Base-by-base conservation (phyloP, 345 rosid species). In the Geranium rotundifolium region DNA sequence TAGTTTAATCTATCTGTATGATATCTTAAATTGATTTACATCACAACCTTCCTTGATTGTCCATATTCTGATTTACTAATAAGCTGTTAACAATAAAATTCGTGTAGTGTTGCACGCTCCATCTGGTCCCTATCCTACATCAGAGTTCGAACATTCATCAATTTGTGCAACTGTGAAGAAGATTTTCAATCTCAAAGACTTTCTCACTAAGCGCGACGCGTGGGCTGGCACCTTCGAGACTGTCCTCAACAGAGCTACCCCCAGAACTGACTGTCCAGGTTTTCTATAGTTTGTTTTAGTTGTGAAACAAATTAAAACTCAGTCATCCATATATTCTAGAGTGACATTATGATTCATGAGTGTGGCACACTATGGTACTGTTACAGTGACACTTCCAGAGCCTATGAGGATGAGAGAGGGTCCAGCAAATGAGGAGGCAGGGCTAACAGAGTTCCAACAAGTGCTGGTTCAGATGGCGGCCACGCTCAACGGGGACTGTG, bases 71-170 rank as follows among this genome's bases (percentile, higher is more conserved):
- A 23, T 23, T 23, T 2, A 23, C 27, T 23, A 23, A 23, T 23
- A 23, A 23, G 27, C 10, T 34, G 41, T 8, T 34, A 8, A 1
- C 41, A 1, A n/a, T 17, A 8, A 30, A 55, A 2, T 39, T 1
- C 52, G 7, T 76, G 69, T 77, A 88, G 97, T 86, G 79, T 19
- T 91, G 63, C 97, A 91, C 19, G 77, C 77, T 75, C 96, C 97
- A 1, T 68, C 76, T 18, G 96, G 96, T 72, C 97, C 95, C 0
- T 58, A 77, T 17, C 72, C 80, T n/a, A 79, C 85, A 1, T 91
- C 97, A 2, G 80, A 91, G 74, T 88, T 68, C 31, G 97, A 91
- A 75, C 96, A 91, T 70, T 88, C 97, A 1, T 91, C 97, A 2
- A 81, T 91, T 0, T 69, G 96, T 5, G 97, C 97, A 39, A 86